Evolutionary conservation across 306 rosid genomes (phyloP), one percentile per base, ranked within the genome.

Genomic region (Pyrus communis): DNA sequence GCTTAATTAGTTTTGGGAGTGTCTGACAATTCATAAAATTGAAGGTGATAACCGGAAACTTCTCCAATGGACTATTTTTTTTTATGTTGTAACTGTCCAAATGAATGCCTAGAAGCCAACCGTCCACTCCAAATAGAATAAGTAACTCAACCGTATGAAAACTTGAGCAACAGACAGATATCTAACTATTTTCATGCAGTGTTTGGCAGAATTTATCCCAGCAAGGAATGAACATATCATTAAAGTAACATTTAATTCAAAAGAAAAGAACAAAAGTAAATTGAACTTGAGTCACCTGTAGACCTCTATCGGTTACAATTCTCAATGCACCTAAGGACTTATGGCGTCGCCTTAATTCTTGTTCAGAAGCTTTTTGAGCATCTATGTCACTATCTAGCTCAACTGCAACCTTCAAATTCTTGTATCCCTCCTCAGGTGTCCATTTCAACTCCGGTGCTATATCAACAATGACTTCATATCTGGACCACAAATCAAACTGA

Each of bases 391-490:
- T 85, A 73, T 88, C 98, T 82, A 89, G 83, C 84, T 94, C 95
- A 75, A 94, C 97, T 67, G 85, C 87, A 72, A 94, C 73, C 88
- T 92, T 92, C 92, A 94, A 72, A 79, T 89, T 92, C 84, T 87
- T 91, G 87, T 92, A 92, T 69, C 89, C 96, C 23, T 90, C 75
- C 51, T 91, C 96, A 35, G 89, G 86, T 78, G 79, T 71, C 98
- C 98, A 94, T 86, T 88, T 92, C 75, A 94, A 83, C 85, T 89
- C 92, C 49, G 97, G 98, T 57, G 84, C 90, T 78, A 94, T 87
- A 84, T 94, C 98, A 80, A 88, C 97, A 73, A 88, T 70, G 82
- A 95, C 88, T 58, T 95, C 97, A 67, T 92, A 94, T 70, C 98
- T 94, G 87, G 72, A 86, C 60, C 77, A 79, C 74, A 87, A 81